Evolutionary conservation across 1,284 basidiomycete species (phyloP).

Genomic region (Trichosporon sp.): DNA sequence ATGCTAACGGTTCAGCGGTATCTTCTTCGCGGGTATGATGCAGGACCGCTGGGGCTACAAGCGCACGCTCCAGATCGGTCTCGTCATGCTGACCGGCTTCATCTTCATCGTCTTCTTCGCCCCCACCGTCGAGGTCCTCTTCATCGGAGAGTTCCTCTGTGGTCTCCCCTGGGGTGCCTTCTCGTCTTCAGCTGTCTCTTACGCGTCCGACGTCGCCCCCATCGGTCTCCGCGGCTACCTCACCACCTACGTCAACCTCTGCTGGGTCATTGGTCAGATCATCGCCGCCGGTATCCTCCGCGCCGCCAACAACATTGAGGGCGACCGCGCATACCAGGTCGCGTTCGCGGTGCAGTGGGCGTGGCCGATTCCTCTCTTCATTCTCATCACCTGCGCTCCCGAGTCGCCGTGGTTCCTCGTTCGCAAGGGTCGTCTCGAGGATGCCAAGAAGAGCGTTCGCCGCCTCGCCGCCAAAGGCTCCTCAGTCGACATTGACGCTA

Average conservation of each 20-base stretch:
- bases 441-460: constrained; percentile 33
- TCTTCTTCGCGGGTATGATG: constrained; percentile 34
- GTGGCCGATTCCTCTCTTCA: constrained; percentile 46
- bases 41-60: constrained; percentile 41
- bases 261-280: constrained; percentile 58
- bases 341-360: constrained; percentile 57
- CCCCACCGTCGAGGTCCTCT: constrained; percentile 28
- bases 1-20: constrained; percentile 27
- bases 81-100: constrained; percentile 43
- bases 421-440: constrained; percentile 35
- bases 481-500: constrained; percentile 37
- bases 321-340: constrained; percentile 50
- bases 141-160: constrained; percentile 38
- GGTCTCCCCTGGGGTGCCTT: constrained; percentile 58
- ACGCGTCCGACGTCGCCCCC: constrained; percentile 60
- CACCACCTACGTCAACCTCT: constrained; percentile 57
- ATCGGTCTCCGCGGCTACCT: constrained; percentile 39
- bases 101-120: constrained; percentile 56
- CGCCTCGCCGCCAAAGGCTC: constrained; percentile 33
- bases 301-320: constrained; percentile 24
- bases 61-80: constrained; percentile 33
- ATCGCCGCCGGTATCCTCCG: constrained; percentile 36
- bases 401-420: constrained; percentile 45
- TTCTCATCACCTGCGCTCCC: constrained; percentile 35
- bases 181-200: constrained; percentile 43